A percentile compares a stretch with the other conserved stretches of the same genome.
phyloP scores from a whole-genome alignment of 495 filamentous ascomycete species.

The Xylaria cubensis region DNA sequence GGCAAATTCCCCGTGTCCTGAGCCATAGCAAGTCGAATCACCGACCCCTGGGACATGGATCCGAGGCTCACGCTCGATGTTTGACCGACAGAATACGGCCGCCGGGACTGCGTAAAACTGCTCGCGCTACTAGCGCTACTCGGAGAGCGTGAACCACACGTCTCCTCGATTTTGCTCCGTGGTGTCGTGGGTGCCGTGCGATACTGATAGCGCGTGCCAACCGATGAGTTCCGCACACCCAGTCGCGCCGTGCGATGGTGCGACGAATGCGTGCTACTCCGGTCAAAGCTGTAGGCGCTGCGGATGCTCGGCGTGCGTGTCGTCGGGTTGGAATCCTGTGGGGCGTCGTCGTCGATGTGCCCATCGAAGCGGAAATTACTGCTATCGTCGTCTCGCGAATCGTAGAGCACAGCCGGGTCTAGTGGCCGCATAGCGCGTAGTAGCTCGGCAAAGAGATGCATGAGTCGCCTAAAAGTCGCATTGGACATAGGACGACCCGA shows the following conservation, averaged over 20 bases:
- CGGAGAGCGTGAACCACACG: conserved; percentile 39
- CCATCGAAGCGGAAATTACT: conserved; percentile 46
- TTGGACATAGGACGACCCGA: conserved; percentile 64
- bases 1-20: conserved; percentile 48
- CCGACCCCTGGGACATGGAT: conserved; percentile 44
- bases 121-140: conserved; percentile 41
- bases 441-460: conserved; percentile 86
- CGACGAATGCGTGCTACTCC: conserved; percentile 37
- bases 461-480: conserved; percentile 75
- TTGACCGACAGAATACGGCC: conserved; percentile 46
- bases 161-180: conserved; percentile 41
- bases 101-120: conserved; percentile 54
- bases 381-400: conserved; percentile 30
- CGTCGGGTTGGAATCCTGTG: conserved; percentile 41
- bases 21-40: conserved; percentile 49
- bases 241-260: conserved; percentile 29
- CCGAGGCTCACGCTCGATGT: conserved; percentile 49
- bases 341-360: conserved; percentile 56
- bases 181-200: conserved; percentile 62
- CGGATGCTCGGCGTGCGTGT: conserved; percentile 29
- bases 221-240: conserved; percentile 43
- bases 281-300: conserved; percentile 34
- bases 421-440: conserved; percentile 76
- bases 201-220: conserved; percentile 47
- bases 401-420: conserved; percentile 55